These are phyloP conservation scores for Babesia caballi DNA, from an alignment of 169 alveolate species.

Conservation along the genomic window DNA sequence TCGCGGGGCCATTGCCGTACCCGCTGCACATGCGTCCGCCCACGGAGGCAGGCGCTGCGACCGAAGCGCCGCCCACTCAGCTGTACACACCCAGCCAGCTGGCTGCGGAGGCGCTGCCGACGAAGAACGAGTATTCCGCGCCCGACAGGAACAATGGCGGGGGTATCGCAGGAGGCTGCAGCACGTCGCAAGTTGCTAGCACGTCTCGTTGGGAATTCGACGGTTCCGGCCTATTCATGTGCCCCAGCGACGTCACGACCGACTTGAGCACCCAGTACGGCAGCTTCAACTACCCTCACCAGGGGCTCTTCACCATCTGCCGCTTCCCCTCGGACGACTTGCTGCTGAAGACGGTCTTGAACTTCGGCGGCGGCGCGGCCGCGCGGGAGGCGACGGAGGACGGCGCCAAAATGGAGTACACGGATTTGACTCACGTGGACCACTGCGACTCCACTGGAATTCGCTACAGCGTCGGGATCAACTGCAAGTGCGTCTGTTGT, in stretches of 20 bases:
- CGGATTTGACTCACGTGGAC: background rate
- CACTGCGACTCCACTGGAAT: background rate
- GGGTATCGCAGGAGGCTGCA: too few relatives aligned
- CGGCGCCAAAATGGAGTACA: background rate
- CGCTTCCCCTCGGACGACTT: background rate
- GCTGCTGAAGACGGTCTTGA: background rate
- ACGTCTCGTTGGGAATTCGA: slow-evolving; percentile 47
- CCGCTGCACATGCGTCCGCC: too few relatives aligned
- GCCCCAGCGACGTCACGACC: background rate
- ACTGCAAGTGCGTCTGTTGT: background rate
- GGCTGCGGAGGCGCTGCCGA: too few relatives aligned
- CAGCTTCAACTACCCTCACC: slow-evolving; percentile 1
- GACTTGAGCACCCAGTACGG: background rate
- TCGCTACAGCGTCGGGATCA: background rate
- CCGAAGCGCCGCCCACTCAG: too few relatives aligned
- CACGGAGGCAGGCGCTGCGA: too few relatives aligned
- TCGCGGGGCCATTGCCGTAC: too few relatives aligned
- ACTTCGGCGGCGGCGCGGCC: background rate
- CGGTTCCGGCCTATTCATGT: slow-evolving; percentile 45
- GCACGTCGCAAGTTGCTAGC: too few relatives aligned
- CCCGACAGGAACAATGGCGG: too few relatives aligned
- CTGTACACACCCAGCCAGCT: too few relatives aligned
- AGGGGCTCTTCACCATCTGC: background rate
- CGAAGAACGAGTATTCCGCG: too few relatives aligned
- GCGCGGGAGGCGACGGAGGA: background rate